Evolutionary conservation across 129 eudicot genomes (phyloP).

Genomic region (Tagetes erecta): DNA sequence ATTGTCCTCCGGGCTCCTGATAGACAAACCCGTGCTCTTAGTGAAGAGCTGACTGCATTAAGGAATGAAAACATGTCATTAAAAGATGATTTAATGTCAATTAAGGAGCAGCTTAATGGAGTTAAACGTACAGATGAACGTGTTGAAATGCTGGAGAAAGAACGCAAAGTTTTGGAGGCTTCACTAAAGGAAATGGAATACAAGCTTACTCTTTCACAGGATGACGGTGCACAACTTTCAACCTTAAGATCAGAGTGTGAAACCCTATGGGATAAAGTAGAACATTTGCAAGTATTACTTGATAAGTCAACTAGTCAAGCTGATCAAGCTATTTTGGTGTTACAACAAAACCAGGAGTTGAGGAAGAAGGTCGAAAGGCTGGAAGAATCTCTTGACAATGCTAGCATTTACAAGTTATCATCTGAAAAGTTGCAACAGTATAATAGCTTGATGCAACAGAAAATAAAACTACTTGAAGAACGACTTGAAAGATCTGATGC

Average conservation of each 20-base stretch:
- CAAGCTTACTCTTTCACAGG: conserved; percentile 63
- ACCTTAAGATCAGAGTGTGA: conserved; percentile 68
- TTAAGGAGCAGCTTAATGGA: conserved; percentile 61
- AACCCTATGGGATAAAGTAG: conserved; percentile 76
- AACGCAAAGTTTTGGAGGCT: conserved; percentile 51
- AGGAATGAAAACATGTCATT: conserved; percentile 68
- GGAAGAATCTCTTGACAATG: conserved; percentile 83
- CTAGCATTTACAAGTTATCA: conserved; percentile 62
- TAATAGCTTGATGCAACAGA: conserved; percentile 82
- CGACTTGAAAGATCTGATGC: conserved; percentile 84
- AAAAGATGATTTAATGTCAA: conserved; percentile 60
- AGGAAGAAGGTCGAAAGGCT: conserved; percentile 78
- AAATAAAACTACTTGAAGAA: conserved; percentile 78
- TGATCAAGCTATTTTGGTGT: conserved; percentile 73
- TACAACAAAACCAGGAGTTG: conserved; percentile 89
- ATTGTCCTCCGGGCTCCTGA: conserved; percentile 38
- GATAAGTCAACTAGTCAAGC: conserved; percentile 87
- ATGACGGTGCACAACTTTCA: conserved; percentile 67
- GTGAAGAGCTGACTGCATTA: conserved; percentile 61
- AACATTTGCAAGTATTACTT: conserved; percentile 66
- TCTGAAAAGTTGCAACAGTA: conserved; percentile 73
- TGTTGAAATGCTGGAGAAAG: conserved; percentile 66
- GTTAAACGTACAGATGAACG: conserved; percentile 73
- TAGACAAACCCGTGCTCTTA: conserved; percentile 36
- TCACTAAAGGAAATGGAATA: conserved; percentile 71